These are phyloP conservation scores for Naumovozyma dairenensis DNA, from an alignment of 805 yeast species.

Conservation along the genomic window DNA sequence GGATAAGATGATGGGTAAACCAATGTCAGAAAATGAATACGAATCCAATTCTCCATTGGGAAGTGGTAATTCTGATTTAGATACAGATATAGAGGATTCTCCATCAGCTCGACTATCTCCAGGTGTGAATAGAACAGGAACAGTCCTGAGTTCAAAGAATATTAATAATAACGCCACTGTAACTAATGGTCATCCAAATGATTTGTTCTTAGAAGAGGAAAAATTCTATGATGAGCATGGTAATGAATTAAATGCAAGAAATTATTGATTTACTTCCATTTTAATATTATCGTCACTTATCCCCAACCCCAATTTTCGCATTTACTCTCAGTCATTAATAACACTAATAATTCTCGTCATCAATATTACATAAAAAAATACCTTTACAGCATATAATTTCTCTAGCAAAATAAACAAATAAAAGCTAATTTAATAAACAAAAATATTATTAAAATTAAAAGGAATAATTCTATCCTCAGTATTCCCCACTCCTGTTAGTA, in stretches of 20 bases:
- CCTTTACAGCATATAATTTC: too few species aligned
- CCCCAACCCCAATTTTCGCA: too few species aligned
- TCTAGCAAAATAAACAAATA: too few species aligned
- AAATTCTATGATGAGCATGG: slow-evolving; percentile 17
- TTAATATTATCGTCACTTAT: too few species aligned
- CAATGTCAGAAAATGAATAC: slow-evolving; percentile 16
- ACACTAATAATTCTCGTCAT: too few species aligned
- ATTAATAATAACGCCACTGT: slow-evolving; percentile 3
- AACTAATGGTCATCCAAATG: slow-evolving; percentile 11
- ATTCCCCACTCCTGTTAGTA: too few species aligned
- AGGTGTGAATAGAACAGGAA: not conserved
- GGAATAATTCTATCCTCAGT: too few species aligned
- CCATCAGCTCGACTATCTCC: not conserved
- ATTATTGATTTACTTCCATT: slow-evolving; percentile 7
- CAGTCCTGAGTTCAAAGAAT: not conserved
- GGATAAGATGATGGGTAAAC: slow-evolving; percentile 16
- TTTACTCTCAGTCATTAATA: too few species aligned
- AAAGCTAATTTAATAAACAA: too few species aligned
- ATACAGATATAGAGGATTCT: not conserved
- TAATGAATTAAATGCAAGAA: slow-evolving; percentile 17
- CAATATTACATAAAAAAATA: too few species aligned
- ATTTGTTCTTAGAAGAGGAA: slow-evolving; percentile 16
- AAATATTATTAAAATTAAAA: too few species aligned
- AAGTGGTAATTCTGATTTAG: slow-evolving; percentile 6
- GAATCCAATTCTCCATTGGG: slow-evolving; percentile 21